Evolutionary conservation across 306 rosid species (phyloP).

Genomic region (Cucumis melo): DNA sequence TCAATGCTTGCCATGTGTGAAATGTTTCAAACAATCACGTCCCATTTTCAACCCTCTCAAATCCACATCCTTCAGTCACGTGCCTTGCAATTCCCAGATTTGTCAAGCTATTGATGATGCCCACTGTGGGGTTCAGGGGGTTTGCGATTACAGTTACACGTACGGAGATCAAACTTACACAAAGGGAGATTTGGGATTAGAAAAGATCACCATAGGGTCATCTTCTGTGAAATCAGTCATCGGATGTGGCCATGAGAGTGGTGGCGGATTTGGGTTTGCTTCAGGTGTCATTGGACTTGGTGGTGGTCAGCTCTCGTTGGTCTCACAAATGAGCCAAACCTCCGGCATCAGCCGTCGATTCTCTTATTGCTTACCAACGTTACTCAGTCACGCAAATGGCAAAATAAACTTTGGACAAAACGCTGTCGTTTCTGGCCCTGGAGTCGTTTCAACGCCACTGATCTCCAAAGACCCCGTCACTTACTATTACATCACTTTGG

Average conservation of each 20-base stretch:
- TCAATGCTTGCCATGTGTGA: constrained; percentile 43
- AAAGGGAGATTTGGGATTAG: constrained; percentile 25
- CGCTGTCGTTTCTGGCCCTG: constrained; percentile 11
- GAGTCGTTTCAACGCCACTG: constrained; percentile 24
- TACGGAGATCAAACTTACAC: constrained; percentile 40
- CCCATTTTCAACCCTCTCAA: constrained; percentile 26
- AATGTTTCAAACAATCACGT: constrained; percentile 33
- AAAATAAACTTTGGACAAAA: constrained; percentile 35
- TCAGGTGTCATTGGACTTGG: constrained; percentile 50
- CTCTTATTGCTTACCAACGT: constrained; percentile 34
- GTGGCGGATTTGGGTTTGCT: constrained; percentile 23
- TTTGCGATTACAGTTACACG: constrained; percentile 16
- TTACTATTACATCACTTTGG: constrained; percentile 24
- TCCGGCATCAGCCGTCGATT: constrained; percentile 14
- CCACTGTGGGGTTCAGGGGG: not conserved
- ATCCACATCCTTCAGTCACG: constrained; percentile 24
- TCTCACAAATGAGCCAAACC: constrained; percentile 29
- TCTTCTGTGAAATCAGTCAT: constrained; percentile 10
- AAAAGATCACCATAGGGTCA: constrained; percentile 21
- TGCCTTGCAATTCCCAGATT: constrained; percentile 10
- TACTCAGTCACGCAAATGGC: not conserved
- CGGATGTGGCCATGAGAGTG: constrained; percentile 35
- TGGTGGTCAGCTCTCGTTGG: constrained; percentile 30
- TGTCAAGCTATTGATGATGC: not conserved
- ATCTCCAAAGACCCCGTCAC: constrained; percentile 4